Percentiles rank a stretch among this genome's conserved stretches.
Evolutionary conservation across 1,284 basidiomycete genomes (phyloP).

Genomic region (Thelephora terrestris): DNA sequence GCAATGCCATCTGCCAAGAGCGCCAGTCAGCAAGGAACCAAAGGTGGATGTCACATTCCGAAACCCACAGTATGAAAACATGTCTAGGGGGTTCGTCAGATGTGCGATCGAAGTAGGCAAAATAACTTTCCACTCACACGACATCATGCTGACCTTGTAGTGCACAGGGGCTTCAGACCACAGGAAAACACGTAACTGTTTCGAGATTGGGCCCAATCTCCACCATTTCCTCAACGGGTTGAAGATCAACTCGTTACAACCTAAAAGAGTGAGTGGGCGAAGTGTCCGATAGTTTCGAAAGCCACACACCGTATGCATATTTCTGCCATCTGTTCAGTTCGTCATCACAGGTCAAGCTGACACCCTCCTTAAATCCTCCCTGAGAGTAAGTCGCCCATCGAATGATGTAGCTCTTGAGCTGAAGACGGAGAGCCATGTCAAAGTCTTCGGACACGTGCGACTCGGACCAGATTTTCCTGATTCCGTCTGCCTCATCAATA

Average conservation of each 20-base stretch:
- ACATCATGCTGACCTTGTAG: slow-evolving; percentile 73
- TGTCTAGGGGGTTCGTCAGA: slow-evolving; percentile 38
- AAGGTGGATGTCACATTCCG: slow-evolving; percentile 3
- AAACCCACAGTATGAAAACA: slow-evolving; percentile 73
- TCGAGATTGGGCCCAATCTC: slow-evolving; percentile 64
- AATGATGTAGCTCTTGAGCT: slow-evolving; percentile 61
- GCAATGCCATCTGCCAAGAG: slow-evolving; percentile 56
- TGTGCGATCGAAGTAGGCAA: slow-evolving; percentile 12
- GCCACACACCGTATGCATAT: slow-evolving; percentile 63
- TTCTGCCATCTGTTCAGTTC: slow-evolving; percentile 83
- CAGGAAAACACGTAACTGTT: slow-evolving; percentile 67
- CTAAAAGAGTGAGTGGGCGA: slow-evolving; percentile 11
- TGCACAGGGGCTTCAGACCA: slow-evolving; percentile 71
- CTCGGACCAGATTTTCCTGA: slow-evolving; percentile 77
- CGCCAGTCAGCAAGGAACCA: not conserved
- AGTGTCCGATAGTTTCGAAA: slow-evolving; percentile 14
- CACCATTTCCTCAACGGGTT: slow-evolving; percentile 68
- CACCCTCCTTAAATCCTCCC: slow-evolving; percentile 79
- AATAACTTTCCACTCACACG: slow-evolving; percentile 47
- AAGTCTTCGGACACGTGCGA: slow-evolving; percentile 80
- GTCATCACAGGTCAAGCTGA: slow-evolving; percentile 74
- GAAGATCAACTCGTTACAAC: slow-evolving; percentile 69
- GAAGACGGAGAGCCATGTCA: slow-evolving; percentile 58
- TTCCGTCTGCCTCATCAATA: slow-evolving; percentile 52
- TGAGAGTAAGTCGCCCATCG: slow-evolving; percentile 81